These are phyloP conservation scores for Pelargonium australe DNA, from an alignment of 441 rosid species.

Conservation along the genomic window DNA sequence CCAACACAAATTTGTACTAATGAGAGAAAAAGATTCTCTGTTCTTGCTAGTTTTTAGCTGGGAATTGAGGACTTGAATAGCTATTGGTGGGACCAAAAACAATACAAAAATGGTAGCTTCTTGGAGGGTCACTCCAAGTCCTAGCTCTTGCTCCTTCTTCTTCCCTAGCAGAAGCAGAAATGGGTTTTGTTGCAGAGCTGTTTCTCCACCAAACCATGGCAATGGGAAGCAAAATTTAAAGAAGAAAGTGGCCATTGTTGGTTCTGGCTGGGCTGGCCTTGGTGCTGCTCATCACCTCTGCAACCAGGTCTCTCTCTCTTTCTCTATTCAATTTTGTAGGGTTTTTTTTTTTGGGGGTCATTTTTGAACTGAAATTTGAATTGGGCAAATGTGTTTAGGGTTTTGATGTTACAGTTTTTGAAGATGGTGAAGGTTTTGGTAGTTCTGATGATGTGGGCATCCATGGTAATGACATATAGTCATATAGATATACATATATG, in stretches of 20 bases:
- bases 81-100: not conserved
- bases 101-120: slow-evolving; percentile 13
- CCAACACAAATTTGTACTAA: too few species aligned
- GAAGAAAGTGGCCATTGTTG: slow-evolving; percentile 44
- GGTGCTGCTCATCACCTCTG: slow-evolving; percentile 63
- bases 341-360: not conserved
- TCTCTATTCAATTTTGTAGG: not conserved
- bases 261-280: slow-evolving; percentile 67
- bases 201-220: slow-evolving; percentile 2
- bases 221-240: slow-evolving; percentile 16
- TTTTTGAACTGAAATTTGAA: not conserved
- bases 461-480: slow-evolving; percentile 33
- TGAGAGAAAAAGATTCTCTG: too few species aligned
- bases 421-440: slow-evolving; percentile 40
- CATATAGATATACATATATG: not conserved
- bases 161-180: slow-evolving; percentile 8
- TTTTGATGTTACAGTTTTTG: slow-evolving; percentile 52
- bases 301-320: slow-evolving; percentile 34
- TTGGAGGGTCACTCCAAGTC: slow-evolving; percentile 21
- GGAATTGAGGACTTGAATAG: not conserved
- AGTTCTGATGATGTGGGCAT: slow-evolving; percentile 42
- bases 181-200: slow-evolving; percentile 28
- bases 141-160: not conserved
- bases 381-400: slow-evolving; percentile 34
- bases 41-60: too few species aligned